phyloP scores from a whole-genome alignment of 164 flowering plant species.

The Liquidambar formosana region DNA sequence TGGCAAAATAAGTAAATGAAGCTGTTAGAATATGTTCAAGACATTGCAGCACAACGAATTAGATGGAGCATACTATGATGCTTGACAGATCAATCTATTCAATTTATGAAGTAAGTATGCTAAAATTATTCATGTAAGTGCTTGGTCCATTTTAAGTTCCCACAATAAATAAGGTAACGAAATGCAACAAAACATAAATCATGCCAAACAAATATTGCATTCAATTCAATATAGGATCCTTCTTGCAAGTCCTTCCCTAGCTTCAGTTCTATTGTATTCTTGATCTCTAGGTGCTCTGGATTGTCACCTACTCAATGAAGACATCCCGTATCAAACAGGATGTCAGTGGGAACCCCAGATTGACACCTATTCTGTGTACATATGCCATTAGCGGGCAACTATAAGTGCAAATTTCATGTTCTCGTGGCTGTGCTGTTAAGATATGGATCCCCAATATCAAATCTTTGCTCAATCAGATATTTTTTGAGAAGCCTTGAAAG shows the following conservation, averaged over 20 bases:
- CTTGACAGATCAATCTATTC: background rate
- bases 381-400: too few species aligned
- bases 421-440: too few species aligned
- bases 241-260: background rate
- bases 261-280: background rate
- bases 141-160: background rate
- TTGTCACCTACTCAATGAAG: background rate
- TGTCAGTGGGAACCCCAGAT: too few species aligned
- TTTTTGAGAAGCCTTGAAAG: background rate
- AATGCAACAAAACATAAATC: background rate
- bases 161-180: background rate
- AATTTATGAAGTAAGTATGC: background rate
- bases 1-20: conserved; percentile 1
- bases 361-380: too few species aligned
- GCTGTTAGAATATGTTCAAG: background rate
- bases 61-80: background rate
- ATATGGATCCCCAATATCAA: background rate
- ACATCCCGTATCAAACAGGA: too few species aligned
- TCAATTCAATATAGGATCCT: background rate
- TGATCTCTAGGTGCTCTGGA: background rate
- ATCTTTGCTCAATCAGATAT: too few species aligned
- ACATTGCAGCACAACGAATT: background rate
- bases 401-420: too few species aligned
- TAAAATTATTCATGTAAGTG: background rate
- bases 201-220: background rate